These are phyloP conservation scores for Tuber microsphaerosporum DNA, from an alignment of 495 filamentous ascomycete species.

Conservation along the genomic window DNA sequence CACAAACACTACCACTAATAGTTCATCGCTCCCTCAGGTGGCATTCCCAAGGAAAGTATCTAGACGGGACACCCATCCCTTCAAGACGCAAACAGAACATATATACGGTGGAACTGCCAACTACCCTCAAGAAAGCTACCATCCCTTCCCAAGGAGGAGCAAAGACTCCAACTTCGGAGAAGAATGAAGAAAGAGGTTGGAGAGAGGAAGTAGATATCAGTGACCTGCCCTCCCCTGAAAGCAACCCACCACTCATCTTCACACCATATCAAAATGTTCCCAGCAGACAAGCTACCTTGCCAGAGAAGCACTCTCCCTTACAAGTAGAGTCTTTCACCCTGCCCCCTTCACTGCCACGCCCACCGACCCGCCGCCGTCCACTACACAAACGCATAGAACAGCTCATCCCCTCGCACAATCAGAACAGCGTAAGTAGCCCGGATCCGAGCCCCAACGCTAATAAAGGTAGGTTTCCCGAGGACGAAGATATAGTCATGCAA, in stretches of 20 bases:
- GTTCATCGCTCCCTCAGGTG: neutral
- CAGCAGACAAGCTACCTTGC: neutral
- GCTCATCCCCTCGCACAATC: neutral
- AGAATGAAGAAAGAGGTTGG: neutral
- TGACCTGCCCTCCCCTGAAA: neutral
- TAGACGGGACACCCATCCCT: neutral
- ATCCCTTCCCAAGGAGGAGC: neutral
- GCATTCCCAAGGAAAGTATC: neutral
- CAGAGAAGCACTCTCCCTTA: neutral
- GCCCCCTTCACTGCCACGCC: neutral
- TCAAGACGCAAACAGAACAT: neutral
- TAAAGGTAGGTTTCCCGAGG: neutral
- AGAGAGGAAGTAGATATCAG: neutral
- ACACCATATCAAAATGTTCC: neutral
- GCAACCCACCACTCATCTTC: neutral
- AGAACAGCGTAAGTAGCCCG: neutral
- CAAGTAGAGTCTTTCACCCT: neutral
- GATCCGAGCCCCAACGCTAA: neutral
- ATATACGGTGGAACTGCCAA: neutral
- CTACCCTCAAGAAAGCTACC: neutral
- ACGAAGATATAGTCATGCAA: neutral
- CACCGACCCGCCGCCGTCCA: neutral
- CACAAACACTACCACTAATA: neutral
- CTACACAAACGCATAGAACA: neutral
- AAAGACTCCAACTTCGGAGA: neutral